Percentiles rank a stretch among this genome's conserved stretches.
Evolutionary conservation across 208 protist species (phyloP).

Genomic region (Wallacemonas sp.): DNA sequence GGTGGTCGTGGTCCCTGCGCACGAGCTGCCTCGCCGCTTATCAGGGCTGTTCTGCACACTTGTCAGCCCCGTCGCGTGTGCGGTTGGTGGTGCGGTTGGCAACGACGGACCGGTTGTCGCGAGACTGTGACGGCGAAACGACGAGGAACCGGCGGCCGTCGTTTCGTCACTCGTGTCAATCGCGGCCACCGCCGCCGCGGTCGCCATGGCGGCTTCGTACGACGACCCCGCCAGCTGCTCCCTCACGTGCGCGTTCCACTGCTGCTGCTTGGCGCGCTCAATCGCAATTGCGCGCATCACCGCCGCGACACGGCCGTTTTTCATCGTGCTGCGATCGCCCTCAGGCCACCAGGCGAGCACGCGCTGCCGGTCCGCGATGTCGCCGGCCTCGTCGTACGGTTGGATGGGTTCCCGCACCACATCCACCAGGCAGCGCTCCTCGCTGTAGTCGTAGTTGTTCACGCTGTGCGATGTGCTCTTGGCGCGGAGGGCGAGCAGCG

Average conservation of each 20-base stretch:
- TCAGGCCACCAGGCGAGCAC: constrained; percentile 61
- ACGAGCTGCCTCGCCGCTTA: no score
- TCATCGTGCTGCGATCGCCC: constrained; percentile 14
- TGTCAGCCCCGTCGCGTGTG: no score
- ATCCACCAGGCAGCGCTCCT: constrained; percentile 37
- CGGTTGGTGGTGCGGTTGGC: not conserved
- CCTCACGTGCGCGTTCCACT: constrained; percentile 35
- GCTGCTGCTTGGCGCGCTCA: constrained; percentile 34
- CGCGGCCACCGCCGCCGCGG: not conserved
- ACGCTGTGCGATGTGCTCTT: not conserved
- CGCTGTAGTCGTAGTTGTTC: constrained; percentile 32
- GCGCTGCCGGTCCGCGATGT: constrained; percentile 23
- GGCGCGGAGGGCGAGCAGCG: not conserved
- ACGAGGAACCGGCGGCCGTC: not conserved
- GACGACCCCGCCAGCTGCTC: constrained; percentile 10
- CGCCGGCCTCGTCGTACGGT: not conserved
- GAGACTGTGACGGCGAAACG: not conserved
- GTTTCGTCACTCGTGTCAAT: no score
- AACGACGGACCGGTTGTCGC: not conserved
- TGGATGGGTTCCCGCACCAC: constrained; percentile 46
- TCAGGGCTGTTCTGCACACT: no score
- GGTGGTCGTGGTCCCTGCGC: not conserved
- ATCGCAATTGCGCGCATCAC: constrained; percentile 43
- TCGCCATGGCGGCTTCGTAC: constrained; percentile 1
- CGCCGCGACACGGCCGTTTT: constrained; percentile 18